phyloP scores from a whole-genome alignment of 352 stramenopile genomes.

The Ophiocytium majus region DNA sequence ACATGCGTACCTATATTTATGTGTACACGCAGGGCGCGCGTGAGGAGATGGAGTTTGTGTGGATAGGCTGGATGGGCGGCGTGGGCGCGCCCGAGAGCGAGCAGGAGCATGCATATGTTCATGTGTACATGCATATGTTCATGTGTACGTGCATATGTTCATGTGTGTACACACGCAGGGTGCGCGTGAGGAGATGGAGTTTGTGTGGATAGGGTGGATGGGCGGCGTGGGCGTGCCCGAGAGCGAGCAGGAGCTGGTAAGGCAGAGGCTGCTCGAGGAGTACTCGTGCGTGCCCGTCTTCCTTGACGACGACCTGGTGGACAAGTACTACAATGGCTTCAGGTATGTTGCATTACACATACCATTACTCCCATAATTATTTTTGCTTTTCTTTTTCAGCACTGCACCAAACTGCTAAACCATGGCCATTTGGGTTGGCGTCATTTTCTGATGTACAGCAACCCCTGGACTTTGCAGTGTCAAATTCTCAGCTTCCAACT shows the following conservation, averaged over 20 bases:
- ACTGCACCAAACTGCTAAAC: too few species aligned
- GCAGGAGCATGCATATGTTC: too few species aligned
- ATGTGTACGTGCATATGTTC: too few species aligned
- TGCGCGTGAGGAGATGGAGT: slow-evolving; percentile 73
- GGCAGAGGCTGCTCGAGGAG: slow-evolving; percentile 73
- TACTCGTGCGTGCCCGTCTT: slow-evolving; percentile 83
- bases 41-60: slow-evolving; percentile 80
- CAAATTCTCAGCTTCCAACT: too few species aligned
- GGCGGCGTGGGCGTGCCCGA: slow-evolving; percentile 75
- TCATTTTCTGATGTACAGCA: too few species aligned
- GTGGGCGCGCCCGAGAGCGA: slow-evolving; percentile 71
- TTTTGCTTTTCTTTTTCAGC: too few species aligned
- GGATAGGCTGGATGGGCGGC: slow-evolving; percentile 84
- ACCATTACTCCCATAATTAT: too few species aligned
- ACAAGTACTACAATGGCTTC: slow-evolving; percentile 84
- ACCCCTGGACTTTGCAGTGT: too few species aligned
- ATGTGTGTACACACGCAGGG: slow-evolving; percentile 26
- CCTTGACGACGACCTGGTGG: slow-evolving; percentile 76
- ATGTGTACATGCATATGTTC: too few species aligned
- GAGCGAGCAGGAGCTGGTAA: slow-evolving; percentile 65
- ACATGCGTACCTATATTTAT: too few species aligned
- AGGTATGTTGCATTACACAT: too few species aligned
- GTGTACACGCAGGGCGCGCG: slow-evolving; percentile 58
- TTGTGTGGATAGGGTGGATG: slow-evolving; percentile 84
- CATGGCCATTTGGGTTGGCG: too few species aligned